Conservation (phyloP, 2,329 filamentous ascomycete genomes). For the Zymoseptoria pseudotritici region DNA sequence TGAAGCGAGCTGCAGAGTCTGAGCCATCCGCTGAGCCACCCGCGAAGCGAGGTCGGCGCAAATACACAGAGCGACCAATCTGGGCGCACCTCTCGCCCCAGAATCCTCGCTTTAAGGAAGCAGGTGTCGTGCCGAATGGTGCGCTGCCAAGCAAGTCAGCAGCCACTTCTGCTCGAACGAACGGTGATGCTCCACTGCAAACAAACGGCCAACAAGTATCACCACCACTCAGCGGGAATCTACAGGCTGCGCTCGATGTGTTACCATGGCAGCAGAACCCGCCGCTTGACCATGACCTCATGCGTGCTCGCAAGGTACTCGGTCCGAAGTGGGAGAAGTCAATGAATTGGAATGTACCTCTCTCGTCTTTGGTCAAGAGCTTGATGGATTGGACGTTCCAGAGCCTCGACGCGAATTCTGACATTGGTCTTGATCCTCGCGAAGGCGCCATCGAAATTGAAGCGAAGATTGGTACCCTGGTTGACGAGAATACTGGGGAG, state of each 20-base stretch:
- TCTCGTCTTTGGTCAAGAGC: constrained; percentile 17
- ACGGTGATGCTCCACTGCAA: neutral
- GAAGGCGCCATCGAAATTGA: constrained; percentile 84
- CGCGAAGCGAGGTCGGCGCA: constrained; percentile 23
- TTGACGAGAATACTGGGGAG: constrained; percentile 63
- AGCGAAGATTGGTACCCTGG: constrained; percentile 79
- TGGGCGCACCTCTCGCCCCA: constrained; percentile 27
- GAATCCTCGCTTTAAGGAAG: constrained; percentile 20
- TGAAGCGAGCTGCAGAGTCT: constrained; percentile 24
- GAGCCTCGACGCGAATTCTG: constrained; percentile 30
- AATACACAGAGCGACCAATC: constrained; percentile 25
- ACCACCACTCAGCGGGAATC: neutral
- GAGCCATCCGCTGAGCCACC: constrained; percentile 17
- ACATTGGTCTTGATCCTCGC: constrained; percentile 50
- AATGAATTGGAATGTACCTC: constrained; percentile 20
- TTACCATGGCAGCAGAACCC: constrained; percentile 2
- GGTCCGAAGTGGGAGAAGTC: constrained; percentile 27
- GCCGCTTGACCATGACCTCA: constrained; percentile 21
- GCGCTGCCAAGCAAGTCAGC: constrained; percentile 5
- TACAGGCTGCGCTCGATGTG: neutral
- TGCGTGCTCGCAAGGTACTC: constrained; percentile 17
- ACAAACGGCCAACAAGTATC: constrained; percentile 1
- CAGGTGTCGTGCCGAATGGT: constrained; percentile 2
- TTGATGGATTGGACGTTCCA: constrained; percentile 24
- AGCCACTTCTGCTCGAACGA: constrained; percentile 5